Conservation (phyloP, 73 alveolate species). For the Tetrahymena thermophila region DNA sequence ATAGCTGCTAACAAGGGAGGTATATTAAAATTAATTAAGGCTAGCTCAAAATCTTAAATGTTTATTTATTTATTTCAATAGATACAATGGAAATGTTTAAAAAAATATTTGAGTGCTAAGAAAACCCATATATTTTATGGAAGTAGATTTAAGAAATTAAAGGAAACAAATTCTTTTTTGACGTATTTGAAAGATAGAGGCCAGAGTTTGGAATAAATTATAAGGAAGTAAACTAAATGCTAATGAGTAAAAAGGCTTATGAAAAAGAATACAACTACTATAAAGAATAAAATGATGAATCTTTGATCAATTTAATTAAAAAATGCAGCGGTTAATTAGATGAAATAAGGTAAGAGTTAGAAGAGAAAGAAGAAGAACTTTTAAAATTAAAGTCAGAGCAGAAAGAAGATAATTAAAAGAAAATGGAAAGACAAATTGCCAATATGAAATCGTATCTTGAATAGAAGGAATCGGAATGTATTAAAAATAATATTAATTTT, state of each 20-base stretch:
- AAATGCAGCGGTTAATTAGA: neutral
- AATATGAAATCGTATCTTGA: neutral
- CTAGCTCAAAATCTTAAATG: neutral
- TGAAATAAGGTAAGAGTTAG: neutral
- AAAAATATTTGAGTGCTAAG: constrained; percentile 1
- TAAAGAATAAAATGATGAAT: constrained; percentile 13
- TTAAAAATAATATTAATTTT: no score
- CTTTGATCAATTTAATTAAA: neutral
- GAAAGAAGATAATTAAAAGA: neutral
- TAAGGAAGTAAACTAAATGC: constrained; percentile 24
- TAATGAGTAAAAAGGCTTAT: constrained; percentile 28
- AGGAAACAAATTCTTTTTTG: constrained; percentile 22
- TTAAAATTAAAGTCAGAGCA: neutral
- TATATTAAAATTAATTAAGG: neutral
- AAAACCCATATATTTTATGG: constrained; percentile 36
- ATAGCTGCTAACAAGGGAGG: neutral
- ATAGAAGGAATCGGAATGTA: neutral
- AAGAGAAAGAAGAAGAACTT: neutral
- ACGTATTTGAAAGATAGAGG: constrained; percentile 31
- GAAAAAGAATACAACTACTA: constrained; percentile 25
- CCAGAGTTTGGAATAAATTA: constrained; percentile 37
- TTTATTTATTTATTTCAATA: neutral
- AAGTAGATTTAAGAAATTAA: constrained; percentile 18
- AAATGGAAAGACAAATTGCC: neutral
- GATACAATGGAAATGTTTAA: constrained; percentile 11